phyloP scores from a whole-genome alignment of 1,284 basidiomycete species.

The Peniophora sp. region DNA sequence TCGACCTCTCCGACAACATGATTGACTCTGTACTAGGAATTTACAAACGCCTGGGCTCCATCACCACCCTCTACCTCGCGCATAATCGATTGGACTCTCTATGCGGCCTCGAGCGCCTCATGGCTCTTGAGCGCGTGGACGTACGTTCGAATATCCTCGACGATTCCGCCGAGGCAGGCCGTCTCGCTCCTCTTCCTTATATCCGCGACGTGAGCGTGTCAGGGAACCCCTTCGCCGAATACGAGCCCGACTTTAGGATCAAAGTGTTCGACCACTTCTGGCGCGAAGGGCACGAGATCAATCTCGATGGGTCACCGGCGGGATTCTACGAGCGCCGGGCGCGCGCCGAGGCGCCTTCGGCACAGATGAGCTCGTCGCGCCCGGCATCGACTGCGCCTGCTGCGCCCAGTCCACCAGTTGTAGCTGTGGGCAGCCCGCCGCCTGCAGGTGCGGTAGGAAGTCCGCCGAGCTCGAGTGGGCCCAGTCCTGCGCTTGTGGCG shows the following conservation, averaged over 20 bases:
- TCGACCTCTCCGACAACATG: constrained; percentile 93
- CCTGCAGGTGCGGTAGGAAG: constrained; percentile 12
- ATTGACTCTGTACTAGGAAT: constrained; percentile 92
- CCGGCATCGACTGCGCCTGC: constrained; percentile 37
- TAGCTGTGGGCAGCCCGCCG: constrained; percentile 36
- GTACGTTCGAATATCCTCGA: constrained; percentile 77
- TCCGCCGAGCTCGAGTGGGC: constrained; percentile 34
- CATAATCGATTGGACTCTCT: constrained; percentile 88
- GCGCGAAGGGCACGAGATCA: constrained; percentile 68
- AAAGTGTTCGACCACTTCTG: constrained; percentile 79
- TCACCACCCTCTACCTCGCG: constrained; percentile 71
- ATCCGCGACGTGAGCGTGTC: constrained; percentile 74
- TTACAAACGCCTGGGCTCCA: constrained; percentile 72
- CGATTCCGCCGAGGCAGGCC: constrained; percentile 81
- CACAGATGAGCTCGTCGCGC: constrained; percentile 45
- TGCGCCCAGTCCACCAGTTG: constrained; percentile 49
- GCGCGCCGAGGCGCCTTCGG: constrained; percentile 37
- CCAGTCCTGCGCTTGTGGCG: constrained; percentile 28
- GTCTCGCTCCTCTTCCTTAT: constrained; percentile 74
- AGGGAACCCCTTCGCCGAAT: constrained; percentile 71
- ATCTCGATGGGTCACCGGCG: constrained; percentile 68
- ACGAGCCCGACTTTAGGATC: constrained; percentile 68
- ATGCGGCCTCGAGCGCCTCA: constrained; percentile 86
- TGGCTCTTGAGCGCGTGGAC: constrained; percentile 79
- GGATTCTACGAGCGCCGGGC: constrained; percentile 73